These are phyloP conservation scores for Lentinus tigrinus DNA, from an alignment of 768 basidiomycete species.

Conservation along the genomic window DNA sequence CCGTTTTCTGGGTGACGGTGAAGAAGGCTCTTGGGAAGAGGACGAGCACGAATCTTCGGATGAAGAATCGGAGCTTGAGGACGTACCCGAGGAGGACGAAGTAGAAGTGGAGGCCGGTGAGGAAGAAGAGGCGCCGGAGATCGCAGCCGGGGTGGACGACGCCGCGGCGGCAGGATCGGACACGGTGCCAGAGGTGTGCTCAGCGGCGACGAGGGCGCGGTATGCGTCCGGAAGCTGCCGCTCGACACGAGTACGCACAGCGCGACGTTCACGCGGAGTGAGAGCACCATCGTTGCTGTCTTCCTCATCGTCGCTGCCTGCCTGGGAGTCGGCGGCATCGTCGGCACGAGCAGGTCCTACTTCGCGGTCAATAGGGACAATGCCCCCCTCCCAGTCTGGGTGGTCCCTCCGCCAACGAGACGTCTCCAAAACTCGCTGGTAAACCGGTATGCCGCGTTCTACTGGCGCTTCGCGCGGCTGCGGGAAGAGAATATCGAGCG, in stretches of 20 bases:
- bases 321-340: constrained; percentile 8
- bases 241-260: background rate
- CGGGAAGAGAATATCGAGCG: background rate
- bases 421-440: constrained; percentile 1
- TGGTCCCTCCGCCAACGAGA: constrained; percentile 4
- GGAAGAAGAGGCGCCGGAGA: no score
- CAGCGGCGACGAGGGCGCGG: background rate
- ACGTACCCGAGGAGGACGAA: no score
- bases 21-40: background rate
- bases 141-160: no score
- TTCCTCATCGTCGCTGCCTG: constrained; percentile 6
- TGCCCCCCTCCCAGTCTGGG: constrained; percentile 7
- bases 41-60: background rate
- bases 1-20: background rate
- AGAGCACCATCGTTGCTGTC: background rate
- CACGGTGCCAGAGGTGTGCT: background rate
- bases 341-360: constrained; percentile 7
- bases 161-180: background rate
- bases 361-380: constrained; percentile 4
- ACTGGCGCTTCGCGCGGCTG: no score
- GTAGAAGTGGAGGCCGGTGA: no score
- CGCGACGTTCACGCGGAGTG: background rate
- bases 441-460: background rate
- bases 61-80: background rate
- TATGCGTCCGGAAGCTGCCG: background rate